Base-by-base conservation (phyloP, 2,329 filamentous ascomycete genomes). In the Periconia macrospinosa region DNA sequence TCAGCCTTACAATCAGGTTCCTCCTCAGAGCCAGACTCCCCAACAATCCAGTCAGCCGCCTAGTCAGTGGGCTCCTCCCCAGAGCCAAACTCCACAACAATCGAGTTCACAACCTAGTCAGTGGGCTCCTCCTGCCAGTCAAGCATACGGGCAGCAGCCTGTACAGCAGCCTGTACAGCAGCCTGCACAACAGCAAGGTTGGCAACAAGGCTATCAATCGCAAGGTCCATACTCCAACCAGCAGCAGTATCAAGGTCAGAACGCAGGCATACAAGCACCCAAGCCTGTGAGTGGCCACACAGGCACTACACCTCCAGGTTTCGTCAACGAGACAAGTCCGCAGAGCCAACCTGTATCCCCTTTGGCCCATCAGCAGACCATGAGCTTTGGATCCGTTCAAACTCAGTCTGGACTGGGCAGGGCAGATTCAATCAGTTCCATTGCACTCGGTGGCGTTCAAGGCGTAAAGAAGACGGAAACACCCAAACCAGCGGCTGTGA, bases 341-440 rank as follows among this genome's bases (percentile, higher is more conserved):
- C 62, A 65, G 40, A 69, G 65, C 37, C 66, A 69, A 15, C 63
- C 69, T 15, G 69, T 73, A 19, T 74, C 71, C 45, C 71, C 70
- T 3, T 50, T 73, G 19, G 60, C 61, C 3, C 62, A 64, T 41
- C 61, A 66, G 3, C 59, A 68, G 9, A 69, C 63, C 40, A 60
- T 68, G 45, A 66, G 59, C 42, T 67, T 66, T 30, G 49, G 47
- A 19, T 57, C 63, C 19, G 60, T 52, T 1, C 59, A 65, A 2
- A 46, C 19, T 30, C 49, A 59, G 13, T 30, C 44, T 14, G 53
- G 56, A 11, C 49, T 59, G 33, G 64, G 61, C n/a, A 63, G 69
- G 23, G 65, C 63, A 13, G 62, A 61, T 8, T 72, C 69, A 2
- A 60, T 72, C 10, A 67, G 67, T 47, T 72, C 71, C 13, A 67